Base-by-base conservation (phyloP, 2,329 filamentous ascomycete genomes). In the Malbranchea zuffiana region DNA sequence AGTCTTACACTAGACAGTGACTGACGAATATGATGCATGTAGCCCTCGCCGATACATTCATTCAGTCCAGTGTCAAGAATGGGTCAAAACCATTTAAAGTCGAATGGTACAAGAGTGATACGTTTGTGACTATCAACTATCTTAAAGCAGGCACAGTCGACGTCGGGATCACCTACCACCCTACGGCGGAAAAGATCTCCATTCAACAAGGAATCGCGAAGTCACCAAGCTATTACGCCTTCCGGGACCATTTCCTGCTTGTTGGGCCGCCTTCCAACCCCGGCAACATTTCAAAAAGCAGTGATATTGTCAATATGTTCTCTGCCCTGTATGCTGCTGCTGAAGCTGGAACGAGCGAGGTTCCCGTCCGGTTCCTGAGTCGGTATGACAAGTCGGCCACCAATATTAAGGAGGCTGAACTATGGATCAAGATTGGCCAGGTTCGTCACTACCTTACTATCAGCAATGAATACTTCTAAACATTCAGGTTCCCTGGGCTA, bases 301-400 rank as follows among this genome's bases (percentile, higher is more conserved):
- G 48, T 11, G 51, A 60, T 26, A 55, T 59, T 19, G 27, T 43
- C 3, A 51, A 46, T n/a, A 62, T 53, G 13, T 63, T 62, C 35
- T 51, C 54, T 5, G 48, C 44, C 8, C 46, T 68, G 4, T 53
- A 55, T 15, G 42, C 51, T 0, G 54, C 57, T 3, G 59, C 59
- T 1, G 53, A 62, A 23, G 54, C 48, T 2, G 51, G 48, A 3
- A 44, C 42, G 0, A 59, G 56, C 0, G 44, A 52, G 2, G 48
- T 54, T 0, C 54, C 57, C 0, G 57, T 65, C 2, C 56, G 62
- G 10, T 69, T 68, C 35, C 47, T 68, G 7, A 61, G 52, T 19
- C 57, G 66, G 1, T 69, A 57, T 33, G 66, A 69, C 42, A 69
- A 68, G 46, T 67, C 63, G 2, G 66, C 66, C 0, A 67, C 63